Evolutionary conservation across 2,329 filamentous ascomycete genomes (phyloP), one percentile per base, ranked within the genome.

Genomic region (Diplodia corticola): DNA sequence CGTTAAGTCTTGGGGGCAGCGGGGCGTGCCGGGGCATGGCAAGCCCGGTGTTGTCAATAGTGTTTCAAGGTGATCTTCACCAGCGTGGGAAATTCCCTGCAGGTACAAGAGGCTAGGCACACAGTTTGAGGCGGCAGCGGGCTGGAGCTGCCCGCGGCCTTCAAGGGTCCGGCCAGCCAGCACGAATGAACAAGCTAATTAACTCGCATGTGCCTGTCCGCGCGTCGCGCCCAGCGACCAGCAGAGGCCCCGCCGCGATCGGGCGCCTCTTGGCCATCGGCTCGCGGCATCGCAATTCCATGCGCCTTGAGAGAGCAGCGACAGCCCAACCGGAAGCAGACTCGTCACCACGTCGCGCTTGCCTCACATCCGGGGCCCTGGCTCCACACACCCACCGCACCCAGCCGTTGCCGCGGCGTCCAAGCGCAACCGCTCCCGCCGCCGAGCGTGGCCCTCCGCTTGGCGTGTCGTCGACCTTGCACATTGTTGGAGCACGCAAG

Each of bases 21-120:
- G 55, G 55, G 55, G 55, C 37, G 55, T 24, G 55, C 55, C 55
- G 55, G 55, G 22, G 28, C 57, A 61, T 49, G 57, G 57, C 22
- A 20, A 22, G 30, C 55, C 40, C 55, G 46, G 57, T 26, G 44
- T 28, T 48, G 40, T 37, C 24, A 53, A 20, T 22, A 46, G 57
- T 49, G 44, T 61, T 61, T 61, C 57, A 22, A 49, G 33, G 28
- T 30, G 55, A 60, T 60, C 55, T 40, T 24, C 7, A 22, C 37
- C 4, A 37, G 10, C 22, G 51, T 28, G 54, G 22, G 55, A 17
- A 24, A 15, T 24, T 60, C 57, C 57, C 57, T 61, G 57, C 57
- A 61, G 44, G 57, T 35, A 61, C 40, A 33, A 48, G 28, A 49
- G 35, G 54, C 54, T 37, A 48, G 55, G 55, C 55, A 60, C 57